phyloP scores from a whole-genome alignment of 495 filamentous ascomycete species.

The Neurospora tetrasperma region DNA sequence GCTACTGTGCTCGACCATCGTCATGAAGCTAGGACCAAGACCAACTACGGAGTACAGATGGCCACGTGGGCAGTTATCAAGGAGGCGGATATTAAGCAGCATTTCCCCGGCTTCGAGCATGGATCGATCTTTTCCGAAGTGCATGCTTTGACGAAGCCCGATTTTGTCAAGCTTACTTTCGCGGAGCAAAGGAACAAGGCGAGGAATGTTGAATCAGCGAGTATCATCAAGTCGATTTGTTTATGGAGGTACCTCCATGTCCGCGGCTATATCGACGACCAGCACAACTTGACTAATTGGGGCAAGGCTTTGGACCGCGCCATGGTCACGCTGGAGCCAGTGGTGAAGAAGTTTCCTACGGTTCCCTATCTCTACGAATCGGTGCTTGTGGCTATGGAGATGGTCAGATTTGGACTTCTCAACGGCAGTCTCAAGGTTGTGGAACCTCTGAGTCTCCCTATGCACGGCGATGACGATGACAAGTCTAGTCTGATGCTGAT shows the following conservation, averaged over 20 bases:
- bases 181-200: constrained; percentile 29
- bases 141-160: constrained; percentile 47
- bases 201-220: constrained; percentile 43
- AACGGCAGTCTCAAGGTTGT: constrained; percentile 48
- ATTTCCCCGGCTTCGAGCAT: constrained; percentile 37
- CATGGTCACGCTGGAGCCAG: constrained; percentile 49
- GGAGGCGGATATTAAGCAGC: constrained; percentile 37
- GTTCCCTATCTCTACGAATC: constrained; percentile 34
- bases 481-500: constrained; percentile 66
- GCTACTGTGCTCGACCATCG: constrained; percentile 51
- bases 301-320: constrained; percentile 65
- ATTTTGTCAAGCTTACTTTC: constrained; percentile 59
- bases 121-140: constrained; percentile 48
- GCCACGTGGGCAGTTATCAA: constrained; percentile 62
- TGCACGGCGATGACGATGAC: constrained; percentile 43
- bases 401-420: constrained; percentile 67
- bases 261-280: constrained; percentile 69
- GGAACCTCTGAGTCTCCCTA: constrained; percentile 39
- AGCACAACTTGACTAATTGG: constrained; percentile 76
- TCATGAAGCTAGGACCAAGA: constrained; percentile 34
- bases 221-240: constrained; percentile 67
- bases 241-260: constrained; percentile 85
- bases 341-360: constrained; percentile 49
- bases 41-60: constrained; percentile 50
- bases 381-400: constrained; percentile 63